A percentile compares a stretch with the other conserved stretches of the same genome.
Conservation (phyloP, 768 basidiomycete genomes). For the Calocera viscosa region DNA sequence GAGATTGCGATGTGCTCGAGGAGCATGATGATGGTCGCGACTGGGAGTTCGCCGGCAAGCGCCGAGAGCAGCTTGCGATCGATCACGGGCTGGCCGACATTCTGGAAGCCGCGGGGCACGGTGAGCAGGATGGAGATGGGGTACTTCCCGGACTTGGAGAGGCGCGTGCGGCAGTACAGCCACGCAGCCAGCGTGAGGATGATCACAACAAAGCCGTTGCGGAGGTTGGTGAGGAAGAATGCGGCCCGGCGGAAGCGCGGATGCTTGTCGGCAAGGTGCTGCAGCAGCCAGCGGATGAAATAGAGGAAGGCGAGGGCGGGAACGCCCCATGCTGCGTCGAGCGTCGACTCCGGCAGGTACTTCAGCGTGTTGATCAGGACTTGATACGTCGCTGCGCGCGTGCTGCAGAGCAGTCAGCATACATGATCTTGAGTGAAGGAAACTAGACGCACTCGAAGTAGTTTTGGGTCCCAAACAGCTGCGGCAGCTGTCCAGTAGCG, state of each 20-base stretch:
- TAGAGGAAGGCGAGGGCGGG: constrained; percentile 60
- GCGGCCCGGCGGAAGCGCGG: constrained; percentile 58
- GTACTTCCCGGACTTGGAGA: constrained; percentile 46
- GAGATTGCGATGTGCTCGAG: constrained; percentile 95
- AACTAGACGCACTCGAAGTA: constrained; percentile 55
- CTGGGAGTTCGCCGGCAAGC: constrained; percentile 61
- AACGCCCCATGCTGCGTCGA: constrained; percentile 87
- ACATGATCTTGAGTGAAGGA: constrained; percentile 9
- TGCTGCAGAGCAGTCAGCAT: constrained; percentile 35
- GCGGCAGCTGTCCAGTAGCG: constrained; percentile 75
- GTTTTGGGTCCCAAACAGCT: constrained; percentile 66
- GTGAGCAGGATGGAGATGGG: constrained; percentile 72
- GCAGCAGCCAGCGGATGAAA: constrained; percentile 47
- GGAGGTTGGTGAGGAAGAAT: constrained; percentile 65
- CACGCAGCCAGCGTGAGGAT: constrained; percentile 78
- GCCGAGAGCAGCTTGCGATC: constrained; percentile 45
- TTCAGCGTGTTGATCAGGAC: constrained; percentile 93
- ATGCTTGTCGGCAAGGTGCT: constrained; percentile 40
- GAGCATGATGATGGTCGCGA: constrained; percentile 78
- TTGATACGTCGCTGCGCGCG: constrained; percentile 67
- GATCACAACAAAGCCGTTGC: constrained; percentile 81
- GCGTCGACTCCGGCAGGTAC: constrained; percentile 51
- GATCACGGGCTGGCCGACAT: constrained; percentile 39
- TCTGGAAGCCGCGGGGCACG: constrained; percentile 62
- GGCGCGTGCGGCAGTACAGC: constrained; percentile 60